Percentiles rank a stretch among this genome's conserved stretches.
These are phyloP conservation scores for Hypericum perforatum DNA, from an alignment of 345 rosid species.

Conservation along the genomic window DNA sequence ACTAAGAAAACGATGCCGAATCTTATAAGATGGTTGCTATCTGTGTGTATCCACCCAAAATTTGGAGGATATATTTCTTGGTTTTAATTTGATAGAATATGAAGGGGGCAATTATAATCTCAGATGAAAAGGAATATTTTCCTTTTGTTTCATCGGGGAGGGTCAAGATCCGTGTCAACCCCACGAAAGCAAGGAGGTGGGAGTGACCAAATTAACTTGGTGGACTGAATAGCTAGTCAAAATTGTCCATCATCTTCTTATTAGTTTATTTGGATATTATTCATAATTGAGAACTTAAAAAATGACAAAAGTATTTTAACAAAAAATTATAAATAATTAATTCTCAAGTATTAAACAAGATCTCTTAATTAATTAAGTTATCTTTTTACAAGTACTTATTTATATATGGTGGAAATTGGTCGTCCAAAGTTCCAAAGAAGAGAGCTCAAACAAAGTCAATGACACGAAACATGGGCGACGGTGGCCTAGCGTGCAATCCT, in stretches of 20 bases:
- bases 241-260: slow-evolving; percentile 13
- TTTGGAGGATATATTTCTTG: too few relatives aligned
- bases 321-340: too few relatives aligned
- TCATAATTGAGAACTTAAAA: too few relatives aligned
- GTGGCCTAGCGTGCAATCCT: not conserved
- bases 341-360: too few relatives aligned
- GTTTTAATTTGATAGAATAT: not conserved
- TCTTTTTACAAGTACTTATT: too few relatives aligned
- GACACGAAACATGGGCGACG: slow-evolving; percentile 5
- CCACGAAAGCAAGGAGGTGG: slow-evolving; percentile 14
- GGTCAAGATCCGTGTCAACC: slow-evolving; percentile 45
- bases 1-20: too few relatives aligned
- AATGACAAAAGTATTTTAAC: too few relatives aligned
- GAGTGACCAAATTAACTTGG: slow-evolving; percentile 14
- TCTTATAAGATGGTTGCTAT: too few relatives aligned
- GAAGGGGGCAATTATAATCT: slow-evolving; percentile 22
- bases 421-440: slow-evolving; percentile 3
- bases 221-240: slow-evolving; percentile 30
- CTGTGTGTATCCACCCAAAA: too few relatives aligned
- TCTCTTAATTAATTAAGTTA: too few relatives aligned
- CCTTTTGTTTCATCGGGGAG: slow-evolving; percentile 35
- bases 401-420: slow-evolving; percentile 12
- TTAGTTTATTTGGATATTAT: too few relatives aligned
- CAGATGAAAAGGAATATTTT: slow-evolving; percentile 15
- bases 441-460: slow-evolving; percentile 19